These are phyloP conservation scores for Didymellaceae sp. DNA, from an alignment of 2,329 filamentous ascomycete genomes.

Conservation along the genomic window DNA sequence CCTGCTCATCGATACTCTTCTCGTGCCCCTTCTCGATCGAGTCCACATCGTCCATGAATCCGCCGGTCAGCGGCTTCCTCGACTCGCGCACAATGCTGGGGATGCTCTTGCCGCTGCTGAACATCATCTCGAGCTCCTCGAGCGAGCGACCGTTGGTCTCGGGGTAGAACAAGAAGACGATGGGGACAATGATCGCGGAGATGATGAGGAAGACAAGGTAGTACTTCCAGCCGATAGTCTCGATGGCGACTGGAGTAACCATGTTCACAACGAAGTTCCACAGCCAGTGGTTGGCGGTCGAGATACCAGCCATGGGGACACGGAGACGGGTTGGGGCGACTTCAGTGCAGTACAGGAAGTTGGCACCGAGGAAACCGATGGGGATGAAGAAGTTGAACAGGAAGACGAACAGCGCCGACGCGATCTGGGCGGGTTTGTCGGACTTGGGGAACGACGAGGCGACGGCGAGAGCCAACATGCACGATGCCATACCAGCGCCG, in stretches of 20 bases:
- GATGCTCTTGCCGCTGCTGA: conserved; percentile 47
- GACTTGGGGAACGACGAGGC: conserved; percentile 57
- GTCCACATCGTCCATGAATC: conserved; percentile 1
- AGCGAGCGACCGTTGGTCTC: conserved; percentile 59
- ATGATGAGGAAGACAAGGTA: conserved; percentile 60
- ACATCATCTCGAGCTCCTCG: conserved; percentile 53
- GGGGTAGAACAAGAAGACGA: conserved; percentile 56
- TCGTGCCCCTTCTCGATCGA: conserved; percentile 14
- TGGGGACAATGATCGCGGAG: conserved; percentile 53
- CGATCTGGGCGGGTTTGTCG: conserved; percentile 58
- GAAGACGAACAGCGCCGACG: conserved; percentile 64
- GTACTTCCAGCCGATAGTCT: conserved; percentile 60
- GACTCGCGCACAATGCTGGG: conserved; percentile 33
- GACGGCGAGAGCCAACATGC: conserved; percentile 62
- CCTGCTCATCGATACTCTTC: conserved; percentile 10
- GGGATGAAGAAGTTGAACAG: conserved; percentile 67
- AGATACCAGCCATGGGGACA: conserved; percentile 63
- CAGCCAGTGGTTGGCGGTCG: conserved; percentile 62
- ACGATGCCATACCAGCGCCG: conserved; percentile 60
- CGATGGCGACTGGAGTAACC: conserved; percentile 52
- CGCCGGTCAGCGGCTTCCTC: conserved; percentile 10
- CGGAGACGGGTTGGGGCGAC: conserved; percentile 60
- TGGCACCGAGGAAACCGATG: conserved; percentile 65
- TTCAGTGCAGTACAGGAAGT: conserved; percentile 67
- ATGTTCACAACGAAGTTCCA: conserved; percentile 47